Conservation (phyloP, 2,329 filamentous ascomycete genomes). For the Cladorrhinum sp. region DNA sequence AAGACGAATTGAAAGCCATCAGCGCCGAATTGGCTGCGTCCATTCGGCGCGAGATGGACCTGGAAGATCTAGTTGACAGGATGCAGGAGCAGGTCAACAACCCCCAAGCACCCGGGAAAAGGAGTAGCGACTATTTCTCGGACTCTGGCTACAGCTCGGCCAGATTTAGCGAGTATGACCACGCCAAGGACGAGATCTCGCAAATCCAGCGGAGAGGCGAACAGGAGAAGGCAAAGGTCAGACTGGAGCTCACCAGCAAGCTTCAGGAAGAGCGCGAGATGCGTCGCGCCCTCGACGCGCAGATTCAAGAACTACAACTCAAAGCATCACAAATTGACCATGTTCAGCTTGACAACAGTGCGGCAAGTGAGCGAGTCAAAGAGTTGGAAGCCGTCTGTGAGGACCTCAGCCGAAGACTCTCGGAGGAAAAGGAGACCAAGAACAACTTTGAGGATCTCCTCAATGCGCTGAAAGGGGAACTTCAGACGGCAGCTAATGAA, state of each 20-base stretch:
- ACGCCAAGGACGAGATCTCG: conserved; percentile 69
- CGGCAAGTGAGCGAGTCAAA: conserved; percentile 61
- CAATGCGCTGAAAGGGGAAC: conserved; percentile 75
- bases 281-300: conserved; percentile 73
- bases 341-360: conserved; percentile 52
- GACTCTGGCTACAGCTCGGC: conserved; percentile 89
- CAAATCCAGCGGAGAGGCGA: conserved; percentile 79
- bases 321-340: conserved; percentile 64
- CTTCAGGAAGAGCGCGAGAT: conserved; percentile 80
- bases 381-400: conserved; percentile 80
- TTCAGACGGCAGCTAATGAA: conserved; percentile 80
- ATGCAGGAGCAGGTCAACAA: conserved; percentile 73
- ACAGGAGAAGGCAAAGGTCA: conserved; percentile 85
- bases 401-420: conserved; percentile 74
- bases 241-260: conserved; percentile 79
- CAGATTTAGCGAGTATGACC: conserved; percentile 67
- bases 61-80: conserved; percentile 89
- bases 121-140: conserved; percentile 97
- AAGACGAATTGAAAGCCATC: conserved; percentile 90
- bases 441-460: conserved; percentile 93
- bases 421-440: conserved; percentile 82
- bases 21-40: conserved; percentile 89
- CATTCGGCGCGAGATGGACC: conserved; percentile 91
- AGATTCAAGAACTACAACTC: conserved; percentile 78
- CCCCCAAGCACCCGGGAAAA: conserved; percentile 57